These are phyloP conservation scores for Diaporthe citrichinensis DNA, from an alignment of 2,329 filamentous ascomycete genomes.

Conservation along the genomic window DNA sequence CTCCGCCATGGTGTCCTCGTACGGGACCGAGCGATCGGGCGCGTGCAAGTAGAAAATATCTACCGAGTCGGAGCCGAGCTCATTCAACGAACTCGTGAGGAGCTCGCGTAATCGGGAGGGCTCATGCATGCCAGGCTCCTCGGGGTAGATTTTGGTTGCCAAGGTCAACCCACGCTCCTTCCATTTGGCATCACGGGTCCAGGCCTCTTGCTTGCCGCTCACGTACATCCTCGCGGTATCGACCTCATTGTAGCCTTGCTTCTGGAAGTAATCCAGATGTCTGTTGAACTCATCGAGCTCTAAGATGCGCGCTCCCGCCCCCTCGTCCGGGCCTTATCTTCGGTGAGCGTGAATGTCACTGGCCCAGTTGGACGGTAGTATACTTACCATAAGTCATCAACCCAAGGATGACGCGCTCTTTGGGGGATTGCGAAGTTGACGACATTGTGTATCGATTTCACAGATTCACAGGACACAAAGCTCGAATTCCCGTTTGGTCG, in stretches of 20 bases:
- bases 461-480: too few relatives aligned
- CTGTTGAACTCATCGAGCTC: slow-evolving; percentile 75
- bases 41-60: background rate
- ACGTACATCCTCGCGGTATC: slow-evolving; percentile 87
- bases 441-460: background rate
- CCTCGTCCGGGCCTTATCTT: slow-evolving; percentile 68
- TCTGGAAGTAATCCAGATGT: slow-evolving; percentile 81
- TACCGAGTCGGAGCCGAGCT: slow-evolving; percentile 75
- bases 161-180: slow-evolving; percentile 82
- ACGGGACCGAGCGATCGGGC: slow-evolving; percentile 67
- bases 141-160: slow-evolving; percentile 84
- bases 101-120: slow-evolving; percentile 58
- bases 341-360: background rate
- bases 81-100: slow-evolving; percentile 76
- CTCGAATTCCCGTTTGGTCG: background rate
- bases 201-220: slow-evolving; percentile 81
- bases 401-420: slow-evolving; percentile 15
- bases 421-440: background rate
- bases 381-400: slow-evolving; percentile 14
- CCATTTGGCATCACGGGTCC: slow-evolving; percentile 81
- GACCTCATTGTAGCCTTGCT: slow-evolving; percentile 85
- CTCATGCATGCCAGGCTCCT: slow-evolving; percentile 70
- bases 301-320: slow-evolving; percentile 79
- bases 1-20: slow-evolving; percentile 77
- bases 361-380: too few relatives aligned